Percentiles rank a stretch among this genome's conserved stretches.
These are phyloP conservation scores for Tylopilus rubrobrunneus DNA, from an alignment of 768 basidiomycete genomes.

Conservation along the genomic window DNA sequence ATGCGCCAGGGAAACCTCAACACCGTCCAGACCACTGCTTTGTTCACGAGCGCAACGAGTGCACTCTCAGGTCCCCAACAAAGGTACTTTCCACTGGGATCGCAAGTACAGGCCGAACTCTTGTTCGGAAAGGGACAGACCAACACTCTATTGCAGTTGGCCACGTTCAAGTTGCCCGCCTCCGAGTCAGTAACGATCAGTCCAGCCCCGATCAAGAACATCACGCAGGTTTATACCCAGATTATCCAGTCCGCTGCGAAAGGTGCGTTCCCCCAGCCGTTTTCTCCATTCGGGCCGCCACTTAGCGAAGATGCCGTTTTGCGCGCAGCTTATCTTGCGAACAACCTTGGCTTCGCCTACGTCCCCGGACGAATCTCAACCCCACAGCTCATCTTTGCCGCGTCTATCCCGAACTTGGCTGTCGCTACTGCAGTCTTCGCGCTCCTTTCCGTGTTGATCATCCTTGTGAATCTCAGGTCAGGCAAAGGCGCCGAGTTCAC, in stretches of 20 bases:
- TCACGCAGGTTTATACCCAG: slow-evolving; percentile 18
- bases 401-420: slow-evolving; percentile 26
- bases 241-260: slow-evolving; percentile 21
- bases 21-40: slow-evolving; percentile 17
- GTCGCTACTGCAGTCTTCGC: slow-evolving; percentile 22
- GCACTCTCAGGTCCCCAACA: neutral
- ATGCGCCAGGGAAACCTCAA: slow-evolving; percentile 23
- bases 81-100: slow-evolving; percentile 2
- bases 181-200: neutral
- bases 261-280: slow-evolving; percentile 5
- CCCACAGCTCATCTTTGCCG: slow-evolving; percentile 21
- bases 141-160: neutral
- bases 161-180: neutral
- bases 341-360: slow-evolving; percentile 24
- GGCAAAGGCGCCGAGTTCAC: slow-evolving; percentile 23
- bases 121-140: slow-evolving; percentile 20
- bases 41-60: slow-evolving; percentile 21
- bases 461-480: slow-evolving; percentile 21
- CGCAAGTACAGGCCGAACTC: slow-evolving; percentile 16
- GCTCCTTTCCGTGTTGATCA: slow-evolving; percentile 18
- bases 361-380: slow-evolving; percentile 26
- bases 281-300: no score
- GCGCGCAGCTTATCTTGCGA: slow-evolving; percentile 14
- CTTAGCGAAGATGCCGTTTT: no score
- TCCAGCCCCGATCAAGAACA: slow-evolving; percentile 6